A percentile compares a stretch with the other conserved stretches of the same genome.
phyloP scores from a whole-genome alignment of 2,329 filamentous ascomycete genomes.

The Aspergillus calidoustus region DNA sequence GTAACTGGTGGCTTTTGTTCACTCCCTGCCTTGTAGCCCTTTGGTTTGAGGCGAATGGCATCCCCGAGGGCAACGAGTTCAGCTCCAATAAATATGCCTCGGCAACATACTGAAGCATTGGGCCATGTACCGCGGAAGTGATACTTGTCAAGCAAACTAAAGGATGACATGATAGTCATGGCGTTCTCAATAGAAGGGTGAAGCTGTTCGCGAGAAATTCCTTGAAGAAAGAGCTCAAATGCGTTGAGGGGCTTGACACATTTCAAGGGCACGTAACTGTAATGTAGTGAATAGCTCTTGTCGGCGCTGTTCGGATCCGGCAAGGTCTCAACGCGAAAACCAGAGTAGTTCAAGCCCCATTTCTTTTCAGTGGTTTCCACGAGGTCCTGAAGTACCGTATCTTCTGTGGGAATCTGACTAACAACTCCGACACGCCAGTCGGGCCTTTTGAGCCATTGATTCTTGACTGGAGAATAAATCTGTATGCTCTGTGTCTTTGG shows the following conservation, averaged over 20 bases:
- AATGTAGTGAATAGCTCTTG: conserved; percentile 58
- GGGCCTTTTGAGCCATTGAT: conserved; percentile 44
- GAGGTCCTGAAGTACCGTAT: conserved; percentile 52
- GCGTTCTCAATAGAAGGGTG: conserved; percentile 62
- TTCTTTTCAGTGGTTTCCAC: conserved; percentile 44
- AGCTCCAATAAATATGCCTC: conserved; percentile 60
- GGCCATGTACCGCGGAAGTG: conserved; percentile 61
- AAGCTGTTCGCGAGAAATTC: conserved; percentile 45
- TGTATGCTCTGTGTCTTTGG: conserved; percentile 32
- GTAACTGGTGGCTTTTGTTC: conserved; percentile 37
- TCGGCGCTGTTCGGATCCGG: conserved; percentile 55
- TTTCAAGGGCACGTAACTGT: conserved; percentile 59
- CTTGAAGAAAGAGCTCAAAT: conserved; percentile 56
- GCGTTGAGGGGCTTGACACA: conserved; percentile 60
- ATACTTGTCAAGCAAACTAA: conserved; percentile 58
- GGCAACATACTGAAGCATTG: conserved; percentile 56
- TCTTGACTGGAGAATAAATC: conserved; percentile 39
- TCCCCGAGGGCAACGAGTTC: conserved; percentile 62
- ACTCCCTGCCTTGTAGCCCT: conserved; percentile 23
- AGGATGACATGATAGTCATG: conserved; percentile 56
- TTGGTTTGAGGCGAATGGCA: conserved; percentile 55
- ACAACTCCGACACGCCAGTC: conserved; percentile 63
- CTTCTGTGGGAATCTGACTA: conserved; percentile 55
- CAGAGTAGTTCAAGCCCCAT: conserved; percentile 54
- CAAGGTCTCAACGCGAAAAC: conserved; percentile 62